These are phyloP conservation scores for Purpureocillium takamizusanense DNA, from an alignment of 2,329 filamentous ascomycete species.

Conservation along the genomic window DNA sequence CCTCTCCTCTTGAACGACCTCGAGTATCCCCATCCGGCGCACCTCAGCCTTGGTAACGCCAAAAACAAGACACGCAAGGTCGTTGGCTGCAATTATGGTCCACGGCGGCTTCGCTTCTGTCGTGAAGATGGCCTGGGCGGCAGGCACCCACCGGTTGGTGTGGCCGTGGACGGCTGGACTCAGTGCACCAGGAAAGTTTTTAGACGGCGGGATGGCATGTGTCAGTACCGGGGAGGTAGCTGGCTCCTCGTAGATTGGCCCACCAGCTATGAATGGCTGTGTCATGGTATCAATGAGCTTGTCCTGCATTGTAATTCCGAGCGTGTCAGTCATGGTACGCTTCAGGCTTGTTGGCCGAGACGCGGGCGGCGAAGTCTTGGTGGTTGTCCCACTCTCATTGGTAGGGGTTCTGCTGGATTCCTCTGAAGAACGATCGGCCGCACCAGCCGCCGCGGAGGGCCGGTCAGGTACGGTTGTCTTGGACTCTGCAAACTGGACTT, in stretches of 20 bases:
- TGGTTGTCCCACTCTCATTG: slow-evolving; percentile 45
- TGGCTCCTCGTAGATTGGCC: slow-evolving; percentile 25
- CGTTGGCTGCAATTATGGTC: slow-evolving; percentile 94
- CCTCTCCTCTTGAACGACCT: slow-evolving; percentile 86
- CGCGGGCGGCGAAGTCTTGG: slow-evolving; percentile 42
- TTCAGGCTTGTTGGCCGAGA: slow-evolving; percentile 62
- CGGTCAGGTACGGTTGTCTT: slow-evolving; percentile 8
- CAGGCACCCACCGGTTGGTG: slow-evolving; percentile 80
- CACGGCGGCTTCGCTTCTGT: slow-evolving; percentile 86
- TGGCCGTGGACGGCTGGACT: slow-evolving; percentile 70
- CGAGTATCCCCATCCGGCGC: slow-evolving; percentile 85
- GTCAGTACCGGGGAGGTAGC: slow-evolving; percentile 32
- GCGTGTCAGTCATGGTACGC: slow-evolving; percentile 80
- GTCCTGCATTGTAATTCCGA: slow-evolving; percentile 64
- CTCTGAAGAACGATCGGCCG: slow-evolving; percentile 28
- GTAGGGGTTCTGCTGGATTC: slow-evolving; percentile 45
- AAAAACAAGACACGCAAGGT: slow-evolving; percentile 93
- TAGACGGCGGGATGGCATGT: slow-evolving; percentile 28
- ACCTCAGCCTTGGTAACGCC: slow-evolving; percentile 97
- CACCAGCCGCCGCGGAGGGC: slow-evolving; percentile 6
- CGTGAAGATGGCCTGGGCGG: slow-evolving; percentile 93
- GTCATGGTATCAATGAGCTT: slow-evolving; percentile 79
- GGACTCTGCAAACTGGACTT: slow-evolving; percentile 6
- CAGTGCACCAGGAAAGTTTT: slow-evolving; percentile 35
- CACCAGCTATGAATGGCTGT: slow-evolving; percentile 60